These are phyloP conservation scores for Pyrenochaeta sp. DNA, from an alignment of 2,329 filamentous ascomycete genomes.

Conservation along the genomic window DNA sequence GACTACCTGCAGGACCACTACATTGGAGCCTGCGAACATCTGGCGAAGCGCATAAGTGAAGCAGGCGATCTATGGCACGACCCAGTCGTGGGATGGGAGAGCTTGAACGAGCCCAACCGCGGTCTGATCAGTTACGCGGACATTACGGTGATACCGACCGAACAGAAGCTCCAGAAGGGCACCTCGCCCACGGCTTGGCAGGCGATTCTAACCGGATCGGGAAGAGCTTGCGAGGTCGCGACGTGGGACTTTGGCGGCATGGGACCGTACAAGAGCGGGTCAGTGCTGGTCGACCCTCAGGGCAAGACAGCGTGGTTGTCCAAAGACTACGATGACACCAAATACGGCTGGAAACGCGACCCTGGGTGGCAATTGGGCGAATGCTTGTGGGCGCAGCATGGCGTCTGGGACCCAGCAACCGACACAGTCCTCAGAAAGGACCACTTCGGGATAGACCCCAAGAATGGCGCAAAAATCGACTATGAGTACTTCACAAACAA, in stretches of 20 bases:
- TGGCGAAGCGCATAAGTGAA: slow-evolving; percentile 86
- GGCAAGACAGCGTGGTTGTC: slow-evolving; percentile 87
- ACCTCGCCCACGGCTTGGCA: slow-evolving; percentile 96
- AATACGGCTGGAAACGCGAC: slow-evolving; percentile 91
- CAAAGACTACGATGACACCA: slow-evolving; percentile 80
- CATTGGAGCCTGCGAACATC: slow-evolving; percentile 77
- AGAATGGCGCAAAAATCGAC: slow-evolving; percentile 75
- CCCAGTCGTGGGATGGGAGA: slow-evolving; percentile 94
- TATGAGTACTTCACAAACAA: slow-evolving; percentile 89
- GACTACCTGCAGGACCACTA: slow-evolving; percentile 93
- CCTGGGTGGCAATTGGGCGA: slow-evolving; percentile 90
- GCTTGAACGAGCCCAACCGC: slow-evolving; percentile 91
- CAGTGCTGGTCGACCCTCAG: slow-evolving; percentile 83
- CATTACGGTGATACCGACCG: slow-evolving; percentile 79
- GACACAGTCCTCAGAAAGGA: slow-evolving; percentile 83
- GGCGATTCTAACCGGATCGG: slow-evolving; percentile 88
- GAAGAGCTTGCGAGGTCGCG: slow-evolving; percentile 86
- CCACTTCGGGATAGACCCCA: slow-evolving; percentile 85
- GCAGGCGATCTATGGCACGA: slow-evolving; percentile 88
- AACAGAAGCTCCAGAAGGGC: slow-evolving; percentile 91
- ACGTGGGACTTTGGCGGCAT: slow-evolving; percentile 94
- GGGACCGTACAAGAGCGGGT: slow-evolving; percentile 89
- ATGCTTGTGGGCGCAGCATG: slow-evolving; percentile 96
- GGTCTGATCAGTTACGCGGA: slow-evolving; percentile 86
- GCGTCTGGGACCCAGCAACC: slow-evolving; percentile 85